phyloP scores from a whole-genome alignment of 1,284 basidiomycete species.

The Porogramme epimiltina region DNA sequence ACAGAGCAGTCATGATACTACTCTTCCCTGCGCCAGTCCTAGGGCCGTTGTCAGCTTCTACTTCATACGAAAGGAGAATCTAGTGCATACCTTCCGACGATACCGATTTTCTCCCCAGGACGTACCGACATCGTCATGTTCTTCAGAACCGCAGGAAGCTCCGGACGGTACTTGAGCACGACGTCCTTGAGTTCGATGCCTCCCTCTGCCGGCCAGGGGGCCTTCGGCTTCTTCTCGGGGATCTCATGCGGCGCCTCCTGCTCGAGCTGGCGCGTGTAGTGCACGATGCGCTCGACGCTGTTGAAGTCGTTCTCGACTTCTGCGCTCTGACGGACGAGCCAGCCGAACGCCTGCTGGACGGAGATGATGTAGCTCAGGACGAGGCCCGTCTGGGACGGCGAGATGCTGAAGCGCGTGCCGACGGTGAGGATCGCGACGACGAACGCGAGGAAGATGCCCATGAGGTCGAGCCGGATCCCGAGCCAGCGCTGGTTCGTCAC shows the following conservation, averaged over 20 bases:
- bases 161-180: constrained; percentile 72
- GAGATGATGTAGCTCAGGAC: constrained; percentile 78
- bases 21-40: constrained; percentile 80
- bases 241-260: constrained; percentile 80
- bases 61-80: constrained; percentile 2
- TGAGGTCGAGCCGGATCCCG: constrained; percentile 83
- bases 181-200: constrained; percentile 63
- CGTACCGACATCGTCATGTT: constrained; percentile 64
- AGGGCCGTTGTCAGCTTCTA: not conserved
- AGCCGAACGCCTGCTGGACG: constrained; percentile 77
- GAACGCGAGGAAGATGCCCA: constrained; percentile 80
- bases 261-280: constrained; percentile 77
- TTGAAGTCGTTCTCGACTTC: constrained; percentile 95
- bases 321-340: constrained; percentile 82
- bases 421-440: constrained; percentile 81
- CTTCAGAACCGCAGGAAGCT: constrained; percentile 69
- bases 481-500: constrained; percentile 89
- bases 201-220: constrained; percentile 71
- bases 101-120: constrained; percentile 88
- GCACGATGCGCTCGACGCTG: constrained; percentile 81
- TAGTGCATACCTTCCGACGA: constrained; percentile 75
- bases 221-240: constrained; percentile 54
- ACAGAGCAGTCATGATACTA: constrained; percentile 55
- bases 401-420: constrained; percentile 71
- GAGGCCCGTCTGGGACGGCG: constrained; percentile 78